Conservation (phyloP, 148 eudicot genomes). For the Vaccinium myrtillus region DNA sequence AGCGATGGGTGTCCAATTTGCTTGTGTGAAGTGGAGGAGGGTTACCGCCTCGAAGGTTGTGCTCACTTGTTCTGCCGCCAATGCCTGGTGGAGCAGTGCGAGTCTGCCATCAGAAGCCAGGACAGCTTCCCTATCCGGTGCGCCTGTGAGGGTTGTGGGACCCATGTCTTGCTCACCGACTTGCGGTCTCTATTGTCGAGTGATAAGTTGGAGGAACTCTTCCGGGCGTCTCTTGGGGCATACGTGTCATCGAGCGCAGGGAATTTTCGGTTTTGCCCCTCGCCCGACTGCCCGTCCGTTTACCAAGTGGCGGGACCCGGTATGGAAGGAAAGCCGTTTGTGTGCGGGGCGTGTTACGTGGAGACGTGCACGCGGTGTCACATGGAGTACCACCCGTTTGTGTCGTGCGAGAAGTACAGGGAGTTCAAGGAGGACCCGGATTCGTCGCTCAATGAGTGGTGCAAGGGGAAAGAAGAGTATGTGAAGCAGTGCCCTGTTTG, state of each 20-base stretch:
- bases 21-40: constrained; percentile 77
- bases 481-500: constrained; percentile 79
- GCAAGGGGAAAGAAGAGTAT: constrained; percentile 69
- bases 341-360: constrained; percentile 77
- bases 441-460: constrained; percentile 71
- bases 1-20: constrained; percentile 65
- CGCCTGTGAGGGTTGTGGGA: constrained; percentile 53
- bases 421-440: constrained; percentile 87
- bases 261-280: constrained; percentile 73
- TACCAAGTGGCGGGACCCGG: constrained; percentile 47
- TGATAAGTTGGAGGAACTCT: constrained; percentile 80
- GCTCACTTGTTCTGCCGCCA: constrained; percentile 59
- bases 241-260: constrained; percentile 69
- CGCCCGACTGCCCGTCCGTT: constrained; percentile 91
- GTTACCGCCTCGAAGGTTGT: constrained; percentile 61
- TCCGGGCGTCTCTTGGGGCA: constrained; percentile 68
- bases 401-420: constrained; percentile 76
- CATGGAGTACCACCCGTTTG: constrained; percentile 64
- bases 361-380: constrained; percentile 88
- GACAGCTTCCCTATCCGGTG: constrained; percentile 76
- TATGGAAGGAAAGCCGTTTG: constrained; percentile 43
- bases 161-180: constrained; percentile 53
- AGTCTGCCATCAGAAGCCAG: constrained; percentile 67
- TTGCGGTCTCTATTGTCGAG: constrained; percentile 47
- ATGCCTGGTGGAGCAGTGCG: constrained; percentile 90